A percentile compares a stretch with the other conserved stretches of the same genome.
Evolutionary conservation across 1,284 basidiomycete genomes (phyloP).

Genomic region (Vanrija humicola): DNA sequence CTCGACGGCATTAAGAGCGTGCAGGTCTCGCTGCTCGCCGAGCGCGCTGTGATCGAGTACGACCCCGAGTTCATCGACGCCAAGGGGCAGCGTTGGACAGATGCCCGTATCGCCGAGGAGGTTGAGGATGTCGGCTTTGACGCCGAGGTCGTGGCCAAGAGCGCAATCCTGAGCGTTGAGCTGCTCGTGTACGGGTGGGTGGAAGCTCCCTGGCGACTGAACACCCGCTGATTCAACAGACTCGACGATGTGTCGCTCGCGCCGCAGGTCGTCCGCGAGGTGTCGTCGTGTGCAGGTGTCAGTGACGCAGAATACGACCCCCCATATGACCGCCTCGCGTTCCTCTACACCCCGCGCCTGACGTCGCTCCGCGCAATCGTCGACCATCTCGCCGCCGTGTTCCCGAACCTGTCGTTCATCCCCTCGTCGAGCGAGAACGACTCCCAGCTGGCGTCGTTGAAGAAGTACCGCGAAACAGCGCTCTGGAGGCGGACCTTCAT

Average conservation of each 20-base stretch:
- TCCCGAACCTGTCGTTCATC: constrained; percentile 45
- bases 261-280: constrained; percentile 22
- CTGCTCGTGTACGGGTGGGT: constrained; percentile 46
- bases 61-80: constrained; percentile 56
- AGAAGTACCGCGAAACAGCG: constrained; percentile 84
- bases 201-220: background rate
- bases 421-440: constrained; percentile 40
- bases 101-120: constrained; percentile 70
- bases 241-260: constrained; percentile 31
- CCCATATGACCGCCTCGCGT: constrained; percentile 68
- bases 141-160: constrained; percentile 46
- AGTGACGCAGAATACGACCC: constrained; percentile 64
- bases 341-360: constrained; percentile 71
- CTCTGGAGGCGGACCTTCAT: constrained; percentile 83
- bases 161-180: constrained; percentile 38
- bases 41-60: constrained; percentile 86
- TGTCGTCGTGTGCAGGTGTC: constrained; percentile 66
- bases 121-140: constrained; percentile 50
- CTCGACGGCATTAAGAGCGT: constrained; percentile 82
- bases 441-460: constrained; percentile 85
- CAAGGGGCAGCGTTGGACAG: constrained; percentile 59
- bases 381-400: constrained; percentile 69
- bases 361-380: constrained; percentile 79
- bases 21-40: constrained; percentile 89
- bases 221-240: constrained; percentile 6